Evolutionary conservation across 2,329 filamentous ascomycete genomes (phyloP).

Genomic region (Lecanicillium sp.): DNA sequence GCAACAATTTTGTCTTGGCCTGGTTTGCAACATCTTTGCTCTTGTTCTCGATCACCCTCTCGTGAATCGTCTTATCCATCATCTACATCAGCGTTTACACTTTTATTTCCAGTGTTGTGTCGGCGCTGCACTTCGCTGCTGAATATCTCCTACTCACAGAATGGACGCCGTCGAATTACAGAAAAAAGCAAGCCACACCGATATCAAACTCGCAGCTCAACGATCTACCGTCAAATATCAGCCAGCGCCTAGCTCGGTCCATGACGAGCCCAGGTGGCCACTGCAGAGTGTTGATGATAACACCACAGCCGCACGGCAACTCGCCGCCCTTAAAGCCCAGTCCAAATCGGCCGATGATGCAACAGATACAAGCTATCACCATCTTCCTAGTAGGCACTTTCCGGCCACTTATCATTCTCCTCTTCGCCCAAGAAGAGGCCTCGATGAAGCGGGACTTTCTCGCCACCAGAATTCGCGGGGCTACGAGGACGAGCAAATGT

Average conservation of each 20-base stretch:
- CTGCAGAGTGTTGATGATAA: slow-evolving; percentile 9
- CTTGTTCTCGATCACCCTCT: no score
- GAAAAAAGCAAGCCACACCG: not conserved
- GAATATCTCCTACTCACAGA: not conserved
- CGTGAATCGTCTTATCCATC: slow-evolving; percentile 6
- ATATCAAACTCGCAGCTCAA: not conserved
- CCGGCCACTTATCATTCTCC: slow-evolving; percentile 26
- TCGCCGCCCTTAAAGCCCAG: not conserved
- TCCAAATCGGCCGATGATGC: not conserved
- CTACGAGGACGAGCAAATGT: slow-evolving; percentile 26
- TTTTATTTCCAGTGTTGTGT: not conserved
- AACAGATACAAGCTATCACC: not conserved
- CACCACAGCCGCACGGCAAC: not conserved
- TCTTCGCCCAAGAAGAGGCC: slow-evolving; percentile 24
- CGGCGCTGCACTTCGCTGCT: not conserved
- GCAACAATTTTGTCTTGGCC: not conserved
- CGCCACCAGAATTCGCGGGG: slow-evolving; percentile 24
- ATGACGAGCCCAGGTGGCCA: slow-evolving; percentile 1
- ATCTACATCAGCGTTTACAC: slow-evolving; percentile 6
- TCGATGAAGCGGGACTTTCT: slow-evolving; percentile 26
- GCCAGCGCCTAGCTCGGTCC: not conserved
- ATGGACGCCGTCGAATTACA: not conserved
- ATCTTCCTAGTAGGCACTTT: not conserved
- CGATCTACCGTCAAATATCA: not conserved
- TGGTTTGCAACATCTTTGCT: not conserved